Percentiles rank a stretch among this genome's conserved stretches.
phyloP scores from a whole-genome alignment of 495 filamentous ascomycete species.

The Penicillium parvum region DNA sequence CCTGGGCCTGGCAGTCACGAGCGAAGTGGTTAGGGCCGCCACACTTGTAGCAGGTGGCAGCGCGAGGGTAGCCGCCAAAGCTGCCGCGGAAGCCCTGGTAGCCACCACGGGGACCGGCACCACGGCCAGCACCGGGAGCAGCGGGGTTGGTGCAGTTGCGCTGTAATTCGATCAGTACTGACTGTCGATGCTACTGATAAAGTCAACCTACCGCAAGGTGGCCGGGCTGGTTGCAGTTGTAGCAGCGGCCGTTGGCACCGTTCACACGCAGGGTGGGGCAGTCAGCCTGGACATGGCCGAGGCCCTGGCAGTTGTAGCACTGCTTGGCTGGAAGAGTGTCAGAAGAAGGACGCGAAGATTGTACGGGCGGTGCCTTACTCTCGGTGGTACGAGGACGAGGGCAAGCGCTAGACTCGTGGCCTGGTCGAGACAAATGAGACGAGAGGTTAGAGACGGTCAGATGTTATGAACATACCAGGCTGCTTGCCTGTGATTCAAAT shows the following conservation, averaged over 20 bases:
- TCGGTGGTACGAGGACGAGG: conserved; percentile 94
- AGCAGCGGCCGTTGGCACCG: conserved; percentile 84
- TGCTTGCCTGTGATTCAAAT: conserved; percentile 63
- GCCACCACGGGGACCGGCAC: conserved; percentile 64
- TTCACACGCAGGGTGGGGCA: conserved; percentile 95
- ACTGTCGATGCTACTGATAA: not conserved
- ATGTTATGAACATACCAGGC: conserved; percentile 55
- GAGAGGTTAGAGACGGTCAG: conserved; percentile 14
- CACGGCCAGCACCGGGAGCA: conserved; percentile 54
- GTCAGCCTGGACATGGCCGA: conserved; percentile 98
- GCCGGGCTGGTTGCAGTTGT: conserved; percentile 88
- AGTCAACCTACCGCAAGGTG: conserved; percentile 70
- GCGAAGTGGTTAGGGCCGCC: conserved; percentile 98
- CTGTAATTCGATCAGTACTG: conserved; percentile 33
- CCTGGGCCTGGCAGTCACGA: conserved; percentile 97
- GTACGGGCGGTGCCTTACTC: conserved; percentile 49
- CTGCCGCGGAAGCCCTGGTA: conserved; percentile 68
- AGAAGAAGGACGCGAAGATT: conserved; percentile 14
- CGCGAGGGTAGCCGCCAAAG: conserved; percentile 62
- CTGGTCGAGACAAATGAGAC: conserved; percentile 48
- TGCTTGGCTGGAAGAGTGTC: conserved; percentile 69
- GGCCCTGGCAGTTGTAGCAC: conserved; percentile 99
- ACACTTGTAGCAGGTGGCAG: conserved; percentile 98
- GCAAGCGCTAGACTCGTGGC: conserved; percentile 97
- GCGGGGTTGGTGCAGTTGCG: conserved; percentile 77